Conservation (phyloP, 2,329 filamentous ascomycete species). For the Hymenoscyphus occultus region DNA sequence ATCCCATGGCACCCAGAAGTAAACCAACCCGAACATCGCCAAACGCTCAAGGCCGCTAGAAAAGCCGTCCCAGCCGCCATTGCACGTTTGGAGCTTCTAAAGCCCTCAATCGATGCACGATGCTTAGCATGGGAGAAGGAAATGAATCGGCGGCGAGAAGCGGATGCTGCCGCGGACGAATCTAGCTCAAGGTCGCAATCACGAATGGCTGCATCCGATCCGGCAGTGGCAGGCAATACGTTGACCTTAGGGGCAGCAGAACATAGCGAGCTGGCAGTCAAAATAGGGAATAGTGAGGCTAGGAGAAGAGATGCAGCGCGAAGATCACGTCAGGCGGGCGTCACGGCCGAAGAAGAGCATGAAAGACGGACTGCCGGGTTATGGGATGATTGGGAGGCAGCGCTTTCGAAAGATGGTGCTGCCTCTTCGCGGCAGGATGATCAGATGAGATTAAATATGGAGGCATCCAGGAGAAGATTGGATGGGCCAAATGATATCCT, state of each 20-base stretch:
- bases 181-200: conserved; percentile 16
- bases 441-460: conserved; percentile 50
- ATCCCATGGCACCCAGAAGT: conserved; percentile 75
- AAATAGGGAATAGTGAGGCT: conserved; percentile 71
- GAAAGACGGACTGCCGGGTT: conserved; percentile 51
- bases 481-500: conserved; percentile 32
- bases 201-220: conserved; percentile 51
- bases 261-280: conserved; percentile 72
- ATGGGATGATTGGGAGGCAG: conserved; percentile 49
- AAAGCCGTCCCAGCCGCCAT: conserved; percentile 56
- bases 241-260: conserved; percentile 67
- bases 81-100: conserved; percentile 68
- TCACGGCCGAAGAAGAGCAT: conserved; percentile 56
- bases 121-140: conserved; percentile 63
- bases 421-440: conserved; percentile 36
- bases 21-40: conserved; percentile 42
- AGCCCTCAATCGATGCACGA: conserved; percentile 70
- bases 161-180: conserved; percentile 15
- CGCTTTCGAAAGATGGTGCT: conserved; percentile 37
- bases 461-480: conserved; percentile 46
- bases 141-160: conserved; percentile 42
- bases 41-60: conserved; percentile 53
- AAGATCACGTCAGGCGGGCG: conserved; percentile 55
- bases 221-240: conserved; percentile 55
- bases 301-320: conserved; percentile 61